phyloP scores from a whole-genome alignment of 345 rosid species.

The Durio zibethinus region DNA sequence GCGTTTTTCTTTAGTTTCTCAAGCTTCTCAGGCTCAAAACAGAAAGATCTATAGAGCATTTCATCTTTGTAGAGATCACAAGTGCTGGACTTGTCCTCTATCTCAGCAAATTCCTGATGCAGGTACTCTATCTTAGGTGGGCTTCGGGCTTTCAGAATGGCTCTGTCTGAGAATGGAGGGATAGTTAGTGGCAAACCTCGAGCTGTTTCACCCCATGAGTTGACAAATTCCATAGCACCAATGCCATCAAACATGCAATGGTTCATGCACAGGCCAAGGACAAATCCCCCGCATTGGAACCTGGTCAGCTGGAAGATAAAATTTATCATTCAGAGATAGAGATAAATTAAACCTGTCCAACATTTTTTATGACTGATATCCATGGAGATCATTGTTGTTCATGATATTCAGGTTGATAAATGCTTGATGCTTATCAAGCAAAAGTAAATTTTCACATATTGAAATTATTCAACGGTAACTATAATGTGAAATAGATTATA shows the following conservation, averaged over 20 bases:
- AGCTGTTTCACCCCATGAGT: constrained; percentile 82
- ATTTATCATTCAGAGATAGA: not conserved
- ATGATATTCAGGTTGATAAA: not conserved
- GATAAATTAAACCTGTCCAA: not conserved
- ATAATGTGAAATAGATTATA: not conserved
- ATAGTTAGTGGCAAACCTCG: constrained; percentile 56
- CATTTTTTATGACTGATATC: not conserved
- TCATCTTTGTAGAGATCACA: constrained; percentile 46
- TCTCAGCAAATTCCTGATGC: constrained; percentile 66
- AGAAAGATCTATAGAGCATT: constrained; percentile 62
- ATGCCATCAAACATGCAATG: constrained; percentile 87
- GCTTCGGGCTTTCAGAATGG: constrained; percentile 50
- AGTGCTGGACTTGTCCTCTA: constrained; percentile 50
- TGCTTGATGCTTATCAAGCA: not conserved
- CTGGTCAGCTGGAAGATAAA: constrained; percentile 57
- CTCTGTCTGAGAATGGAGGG: constrained; percentile 58
- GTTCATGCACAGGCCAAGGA: constrained; percentile 67
- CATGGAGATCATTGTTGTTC: not conserved
- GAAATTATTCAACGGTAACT: not conserved
- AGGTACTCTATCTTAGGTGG: constrained; percentile 51
- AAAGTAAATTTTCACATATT: not conserved
- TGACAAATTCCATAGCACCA: constrained; percentile 84
- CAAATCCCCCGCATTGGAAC: constrained; percentile 77
- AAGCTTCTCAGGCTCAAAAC: constrained; percentile 65
- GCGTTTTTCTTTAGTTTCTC: constrained; percentile 54